Evolutionary conservation across 345 rosid genomes (phyloP), one percentile per base, ranked within the genome.

Genomic region (Murraya koenigii): DNA sequence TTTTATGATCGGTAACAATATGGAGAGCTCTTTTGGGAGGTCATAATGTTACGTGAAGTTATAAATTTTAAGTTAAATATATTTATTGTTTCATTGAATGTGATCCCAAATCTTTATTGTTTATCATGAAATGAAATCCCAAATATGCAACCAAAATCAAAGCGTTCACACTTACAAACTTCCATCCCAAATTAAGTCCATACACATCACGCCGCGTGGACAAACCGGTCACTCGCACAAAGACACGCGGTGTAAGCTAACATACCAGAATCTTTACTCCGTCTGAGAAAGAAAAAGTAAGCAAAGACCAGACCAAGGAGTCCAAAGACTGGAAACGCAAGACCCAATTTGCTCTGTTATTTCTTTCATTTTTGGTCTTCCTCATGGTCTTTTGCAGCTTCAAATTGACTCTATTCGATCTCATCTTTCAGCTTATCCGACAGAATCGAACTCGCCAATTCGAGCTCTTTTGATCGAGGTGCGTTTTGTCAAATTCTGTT

Each of bases 381-480:
- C 49, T 20, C 25, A 8, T 36, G 8, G 13, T 65, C 44, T 3
- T 8, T 64, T 36, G 14, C 10, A 61, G 35, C 36, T 61, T 26
- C 1, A 26, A 28, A 26, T 61, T 62, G 8, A 7, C 20, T 25
- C 32, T 19, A 30, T n/a, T 54, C 9, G 62, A 71, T 54, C 74
- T 54, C 44, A 33, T 71, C 62, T 4, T 30, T 52, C 39, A 9
- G 62, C 61, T 70, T 22, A 4, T 19, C 1, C 7, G 28, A 36
- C 35, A 26, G 20, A 52, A 44, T 69, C 72, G 30, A 17, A 25
- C 32, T 69, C 58, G 32, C n/a, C 35, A 47, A 44, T 28, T 69
- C 14, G 54, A 69, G 20, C 55, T 3, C 44, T 70, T 3, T 32
- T 70, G 61, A 70, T 52, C 62, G 74, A 70, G 62, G 74, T 70